Percentiles rank a stretch among this genome's conserved stretches.
Conservation (phyloP, 345 rosid genomes). For the Linum usitatissimum region DNA sequence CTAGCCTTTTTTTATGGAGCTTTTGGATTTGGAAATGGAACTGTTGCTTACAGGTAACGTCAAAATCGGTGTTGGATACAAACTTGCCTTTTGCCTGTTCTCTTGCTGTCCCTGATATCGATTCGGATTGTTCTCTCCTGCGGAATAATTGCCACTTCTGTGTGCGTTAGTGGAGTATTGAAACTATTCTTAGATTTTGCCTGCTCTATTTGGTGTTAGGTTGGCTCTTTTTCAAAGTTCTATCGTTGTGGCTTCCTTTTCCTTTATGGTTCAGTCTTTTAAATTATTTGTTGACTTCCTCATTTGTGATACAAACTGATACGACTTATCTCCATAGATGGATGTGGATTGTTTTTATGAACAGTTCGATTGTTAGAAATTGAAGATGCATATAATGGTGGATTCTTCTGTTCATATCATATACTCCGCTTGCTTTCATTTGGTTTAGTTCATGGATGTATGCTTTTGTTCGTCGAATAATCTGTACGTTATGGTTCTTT, state of each 20-base stretch:
- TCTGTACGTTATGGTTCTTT: background rate
- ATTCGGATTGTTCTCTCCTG: background rate
- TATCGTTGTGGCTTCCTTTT: background rate
- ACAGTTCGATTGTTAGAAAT: background rate
- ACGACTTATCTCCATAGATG: background rate
- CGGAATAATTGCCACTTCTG: background rate
- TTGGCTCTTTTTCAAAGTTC: background rate
- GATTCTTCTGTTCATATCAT: background rate
- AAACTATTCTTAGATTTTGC: background rate
- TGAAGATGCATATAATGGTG: background rate
- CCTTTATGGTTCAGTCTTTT: background rate
- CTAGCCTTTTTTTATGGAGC: background rate
- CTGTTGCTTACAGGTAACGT: background rate
- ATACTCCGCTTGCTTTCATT: background rate
- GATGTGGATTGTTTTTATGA: background rate
- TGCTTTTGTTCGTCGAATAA: background rate
- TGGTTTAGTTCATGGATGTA: background rate
- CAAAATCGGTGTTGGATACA: background rate
- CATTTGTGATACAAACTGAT: no score
- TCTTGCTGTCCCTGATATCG: background rate
- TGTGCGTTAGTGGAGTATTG: background rate
- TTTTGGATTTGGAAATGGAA: background rate
- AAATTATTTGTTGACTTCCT: background rate
- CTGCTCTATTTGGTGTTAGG: background rate
- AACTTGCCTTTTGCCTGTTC: background rate